Evolutionary conservation across 306 rosid species (phyloP), one percentile per base, ranked within the genome.

Genomic region (Cucumis cinereus): DNA sequence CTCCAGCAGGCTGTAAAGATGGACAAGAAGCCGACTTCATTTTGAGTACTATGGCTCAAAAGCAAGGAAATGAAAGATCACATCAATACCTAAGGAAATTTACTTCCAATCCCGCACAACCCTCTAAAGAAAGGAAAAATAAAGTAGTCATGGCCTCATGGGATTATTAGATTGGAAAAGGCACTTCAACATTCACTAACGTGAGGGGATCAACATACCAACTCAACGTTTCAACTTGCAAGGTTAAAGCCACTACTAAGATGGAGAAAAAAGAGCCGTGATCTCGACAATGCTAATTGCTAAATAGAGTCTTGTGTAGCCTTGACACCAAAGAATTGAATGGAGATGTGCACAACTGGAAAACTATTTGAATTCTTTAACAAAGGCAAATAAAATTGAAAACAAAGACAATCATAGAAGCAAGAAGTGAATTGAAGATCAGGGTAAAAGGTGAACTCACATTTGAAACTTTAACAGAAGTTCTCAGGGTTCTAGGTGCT

Each of bases 381-480:
- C 36, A 2, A 69, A 69, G 38, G 9, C 35, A 5, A 70, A 45
- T 5, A 47, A 24, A 54, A 4, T 7, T 7, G 22, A 24, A 69
- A 47, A 47, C 22, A 43, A 69, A 6, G 57, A 45, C 75, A 45
- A 43, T 47, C 75, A 45, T 24, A 45, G 22, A 45, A 45, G 74
- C 26, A 22, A 68, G 56, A 43, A 69, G 56, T 13, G 4, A 15
- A 23, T 70, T 45, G 14, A 45, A 69, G 53, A 20, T 66, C 16
- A 64, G 9, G 71, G 49, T 10, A 11, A 20, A 54, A 78, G 35
- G 57, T 26, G 35, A 28, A 90, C 97, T 90, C 85, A 94, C 98
- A 79, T 94, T 90, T 62, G 98, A 94, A 84, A 93, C 96, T 82
- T 87, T 93, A 81, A 93, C 98, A 0, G 96, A 93, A 17, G 97